Base-by-base conservation (phyloP, 1,284 basidiomycete species). In the Puccinia polysora region DNA sequence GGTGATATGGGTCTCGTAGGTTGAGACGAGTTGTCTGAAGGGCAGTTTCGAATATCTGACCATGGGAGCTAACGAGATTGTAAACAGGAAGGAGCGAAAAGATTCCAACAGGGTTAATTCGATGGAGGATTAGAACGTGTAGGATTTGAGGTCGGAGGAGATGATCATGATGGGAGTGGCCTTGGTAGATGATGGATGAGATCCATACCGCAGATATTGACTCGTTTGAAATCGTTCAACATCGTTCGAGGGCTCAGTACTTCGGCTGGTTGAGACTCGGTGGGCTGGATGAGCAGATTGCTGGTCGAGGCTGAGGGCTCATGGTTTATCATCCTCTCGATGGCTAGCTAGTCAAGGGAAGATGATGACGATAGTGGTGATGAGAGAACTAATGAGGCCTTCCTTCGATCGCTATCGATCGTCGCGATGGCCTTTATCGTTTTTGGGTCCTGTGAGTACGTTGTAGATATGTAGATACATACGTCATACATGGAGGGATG, bases 41-140 rank as follows among this genome's bases (percentile, higher is more conserved):
- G 84, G 83, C 0, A 85, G 79, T 77, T 86, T 86, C 43, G 83
- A 84, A 75, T 85, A 85, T 34, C 85, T 81, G 20, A 86, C 84
- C 75, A 85, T 81, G 10, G 84, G 83, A 0, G 83, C 84, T 77
- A 68, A 30, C 2, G 20, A 30, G 6, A 23, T 23, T 14, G 14
- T 8, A 50, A 20, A 45, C 3, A 32, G 53, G 4, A 43, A 56
- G 43, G 7, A 18, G 20, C 15, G 18, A 18, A 50, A 38, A 52
- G 52, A 38, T 12, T 20, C 28, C 15, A 4, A n/a, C 7, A 32
- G 32, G 4, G 20, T 58, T 52, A 7, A 5, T 52, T 20, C 4
- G 36, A n/a, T 12, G 36, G 28, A 56, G 23, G 50, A 7, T 20
- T 7, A 10, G 8, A 10, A 8, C 18, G 8, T 20, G 25, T 10